These are phyloP conservation scores for Pseudogymnoascus sp. DNA, from an alignment of 2,329 filamentous ascomycete species.

Conservation along the genomic window DNA sequence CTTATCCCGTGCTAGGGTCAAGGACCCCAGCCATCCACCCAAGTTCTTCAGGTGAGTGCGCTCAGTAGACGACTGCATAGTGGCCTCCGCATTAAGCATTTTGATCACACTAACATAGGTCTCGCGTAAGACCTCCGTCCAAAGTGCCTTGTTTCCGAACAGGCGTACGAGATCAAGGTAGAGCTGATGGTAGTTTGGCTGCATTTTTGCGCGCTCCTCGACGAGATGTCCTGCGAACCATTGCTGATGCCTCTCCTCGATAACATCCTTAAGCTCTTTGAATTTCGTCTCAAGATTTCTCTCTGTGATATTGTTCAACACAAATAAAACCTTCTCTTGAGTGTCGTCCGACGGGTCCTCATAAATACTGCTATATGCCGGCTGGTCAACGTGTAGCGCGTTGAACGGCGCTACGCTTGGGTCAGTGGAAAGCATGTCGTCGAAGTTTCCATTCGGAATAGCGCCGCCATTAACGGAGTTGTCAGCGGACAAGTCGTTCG, in stretches of 20 bases:
- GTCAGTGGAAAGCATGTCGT: slow-evolving; percentile 52
- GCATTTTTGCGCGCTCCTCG: slow-evolving; percentile 91
- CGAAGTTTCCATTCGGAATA: slow-evolving; percentile 61
- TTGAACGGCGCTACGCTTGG: slow-evolving; percentile 62
- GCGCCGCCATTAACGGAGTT: slow-evolving; percentile 37
- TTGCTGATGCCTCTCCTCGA: slow-evolving; percentile 76
- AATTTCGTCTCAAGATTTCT: slow-evolving; percentile 80
- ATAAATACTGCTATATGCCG: slow-evolving; percentile 53
- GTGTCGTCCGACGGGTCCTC: slow-evolving; percentile 77
- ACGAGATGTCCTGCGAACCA: slow-evolving; percentile 97
- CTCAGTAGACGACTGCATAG: slow-evolving; percentile 75
- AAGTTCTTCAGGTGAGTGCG: slow-evolving; percentile 86
- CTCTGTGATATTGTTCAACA: slow-evolving; percentile 92
- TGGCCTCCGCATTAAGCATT: slow-evolving; percentile 83
- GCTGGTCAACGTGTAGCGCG: slow-evolving; percentile 68
- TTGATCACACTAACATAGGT: slow-evolving; percentile 80
- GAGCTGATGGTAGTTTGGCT: slow-evolving; percentile 90
- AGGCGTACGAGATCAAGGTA: slow-evolving; percentile 84
- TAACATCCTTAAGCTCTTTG: slow-evolving; percentile 65
- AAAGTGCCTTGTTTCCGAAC: slow-evolving; percentile 69
- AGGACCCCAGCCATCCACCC: slow-evolving; percentile 82
- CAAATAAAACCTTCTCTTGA: slow-evolving; percentile 90
- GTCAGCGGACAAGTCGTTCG: slow-evolving; percentile 31
- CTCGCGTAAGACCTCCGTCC: slow-evolving; percentile 84
- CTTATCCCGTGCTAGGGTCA: slow-evolving; percentile 88